Evolutionary conservation across 768 basidiomycete genomes (phyloP).

Genomic region (Rhizopogon sp.): DNA sequence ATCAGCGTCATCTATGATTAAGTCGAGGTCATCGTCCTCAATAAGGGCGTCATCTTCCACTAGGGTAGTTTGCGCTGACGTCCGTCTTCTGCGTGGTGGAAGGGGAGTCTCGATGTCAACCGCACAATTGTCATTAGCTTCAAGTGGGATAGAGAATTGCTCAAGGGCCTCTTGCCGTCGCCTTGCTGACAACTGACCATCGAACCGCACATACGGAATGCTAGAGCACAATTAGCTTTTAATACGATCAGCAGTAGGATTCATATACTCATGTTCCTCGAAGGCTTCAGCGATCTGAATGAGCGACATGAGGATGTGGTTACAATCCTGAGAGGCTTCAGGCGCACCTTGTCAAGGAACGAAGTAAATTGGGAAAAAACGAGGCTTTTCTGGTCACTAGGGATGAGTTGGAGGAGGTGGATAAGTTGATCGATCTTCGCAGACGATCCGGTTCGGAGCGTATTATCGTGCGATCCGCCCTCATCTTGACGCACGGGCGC

Average conservation of each 20-base stretch:
- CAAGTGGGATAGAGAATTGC: conserved; percentile 66
- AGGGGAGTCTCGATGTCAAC: conserved; percentile 11
- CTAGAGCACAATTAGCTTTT: conserved; percentile 29
- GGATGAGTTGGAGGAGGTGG: conserved; percentile 65
- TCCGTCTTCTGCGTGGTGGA: conserved; percentile 6
- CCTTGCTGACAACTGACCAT: conserved; percentile 81
- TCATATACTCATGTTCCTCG: conserved; percentile 54
- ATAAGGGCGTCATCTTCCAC: conserved; percentile 9
- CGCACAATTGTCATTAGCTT: conserved; percentile 22
- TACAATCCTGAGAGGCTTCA: background rate
- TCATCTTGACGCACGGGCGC: conserved; percentile 34
- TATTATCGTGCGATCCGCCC: conserved; percentile 34
- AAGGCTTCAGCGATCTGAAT: conserved; percentile 66
- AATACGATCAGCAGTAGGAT: background rate
- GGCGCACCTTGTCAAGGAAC: conserved; percentile 69
- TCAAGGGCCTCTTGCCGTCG: conserved; percentile 74
- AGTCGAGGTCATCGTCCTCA: conserved; percentile 31
- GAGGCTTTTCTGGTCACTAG: conserved; percentile 68
- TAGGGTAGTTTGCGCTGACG: background rate
- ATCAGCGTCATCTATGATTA: conserved; percentile 21
- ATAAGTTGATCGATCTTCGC: conserved; percentile 84
- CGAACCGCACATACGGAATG: conserved; percentile 76
- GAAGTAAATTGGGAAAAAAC: conserved; percentile 90
- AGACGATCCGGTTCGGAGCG: conserved; percentile 53
- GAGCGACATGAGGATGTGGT: background rate